Base-by-base conservation (phyloP, 192 early-diverging fungal genomes). In the Podila epicladia region DNA sequence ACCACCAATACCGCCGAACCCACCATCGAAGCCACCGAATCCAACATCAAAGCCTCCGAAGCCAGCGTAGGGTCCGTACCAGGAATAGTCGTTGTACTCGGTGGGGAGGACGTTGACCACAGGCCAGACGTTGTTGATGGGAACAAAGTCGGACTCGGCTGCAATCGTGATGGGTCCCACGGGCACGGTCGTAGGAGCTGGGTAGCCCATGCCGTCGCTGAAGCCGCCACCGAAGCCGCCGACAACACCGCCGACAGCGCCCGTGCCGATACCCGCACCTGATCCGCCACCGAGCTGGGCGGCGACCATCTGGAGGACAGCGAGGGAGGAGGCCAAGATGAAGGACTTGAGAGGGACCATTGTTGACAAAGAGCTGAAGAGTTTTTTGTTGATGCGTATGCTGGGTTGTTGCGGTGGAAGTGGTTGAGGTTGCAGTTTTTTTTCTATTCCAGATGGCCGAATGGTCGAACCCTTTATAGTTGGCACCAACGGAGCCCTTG, bases 131-230 rank as follows among this genome's bases (percentile, higher is more conserved):
- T 66, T 73, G 22, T 38, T 66, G 38, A 65, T 59, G n/a, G 64
- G 72, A 1, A 65, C 17, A 28, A 73, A 60, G 49, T 66, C 55
- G 29, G 72, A 65, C 71, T 65, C 53, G 13, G 71, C 62, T 20
- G 8, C 19, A 31, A 65, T 73, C 19, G 55, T 45, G 4, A 59
- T 45, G 17, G 71, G 63, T 12, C 48, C 29, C 32, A 72, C 71
- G 19, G 63, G 71, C 0, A 65, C 55, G 2, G 37, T 17, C 22
- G 71, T 72, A 33, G 45, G 38, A 20, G 17, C 5, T 13, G 29
- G 17, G n/a, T 17, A 13, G 19, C 67, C 38, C 9, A 31, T 48
- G 6, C 6, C 66, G 2, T 11, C 37, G 17, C 49, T 49, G 2
- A 26, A 31, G 3, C 22, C 33, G 22, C 62, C 64, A 11, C 35